These are phyloP conservation scores for Pyrenophora tritici-repentis DNA, from an alignment of 2,329 filamentous ascomycete species.

Conservation along the genomic window DNA sequence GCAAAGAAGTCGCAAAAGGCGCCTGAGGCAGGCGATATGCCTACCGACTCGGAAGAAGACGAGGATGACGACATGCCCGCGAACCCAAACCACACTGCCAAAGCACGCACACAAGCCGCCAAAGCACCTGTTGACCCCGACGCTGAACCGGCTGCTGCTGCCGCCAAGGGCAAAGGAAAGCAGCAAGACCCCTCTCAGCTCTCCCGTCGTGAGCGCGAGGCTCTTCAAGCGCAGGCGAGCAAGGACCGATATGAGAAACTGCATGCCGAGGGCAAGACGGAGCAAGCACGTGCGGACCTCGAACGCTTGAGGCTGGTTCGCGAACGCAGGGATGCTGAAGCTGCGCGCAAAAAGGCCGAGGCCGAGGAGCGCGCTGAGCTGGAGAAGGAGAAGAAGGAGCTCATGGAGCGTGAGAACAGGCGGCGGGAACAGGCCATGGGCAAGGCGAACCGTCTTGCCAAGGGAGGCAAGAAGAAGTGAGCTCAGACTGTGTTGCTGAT, in stretches of 20 bases:
- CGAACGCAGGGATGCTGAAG: conserved; percentile 84
- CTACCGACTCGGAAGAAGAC: conserved; percentile 69
- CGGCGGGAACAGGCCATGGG: conserved; percentile 53
- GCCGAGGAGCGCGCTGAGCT: conserved; percentile 56
- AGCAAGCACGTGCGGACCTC: conserved; percentile 88
- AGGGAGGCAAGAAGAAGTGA: conserved; percentile 48
- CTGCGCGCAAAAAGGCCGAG: conserved; percentile 76
- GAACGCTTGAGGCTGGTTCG: conserved; percentile 80
- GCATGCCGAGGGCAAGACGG: conserved; percentile 94
- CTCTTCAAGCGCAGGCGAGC: conserved; percentile 82
- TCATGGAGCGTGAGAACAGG: conserved; percentile 54
- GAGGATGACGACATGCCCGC: conserved; percentile 72
- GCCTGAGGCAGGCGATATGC: conserved; percentile 84
- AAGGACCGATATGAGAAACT: conserved; percentile 91
- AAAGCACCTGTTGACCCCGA: conserved; percentile 50
- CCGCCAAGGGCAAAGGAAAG: conserved; percentile 61
- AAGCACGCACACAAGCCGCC: conserved; percentile 70
- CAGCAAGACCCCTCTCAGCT: conserved; percentile 61
- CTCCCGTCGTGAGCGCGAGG: conserved; percentile 73
- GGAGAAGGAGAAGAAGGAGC: conserved; percentile 62
- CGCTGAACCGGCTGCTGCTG: conserved; percentile 57
- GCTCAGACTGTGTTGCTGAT: neutral
- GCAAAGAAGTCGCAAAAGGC: conserved; percentile 71
- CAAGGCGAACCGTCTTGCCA: conserved; percentile 52
- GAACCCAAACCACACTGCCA: conserved; percentile 83